Evolutionary conservation across 169 alveolate genomes (phyloP).

Genomic region (Cryptosporidium ubiquitum): DNA sequence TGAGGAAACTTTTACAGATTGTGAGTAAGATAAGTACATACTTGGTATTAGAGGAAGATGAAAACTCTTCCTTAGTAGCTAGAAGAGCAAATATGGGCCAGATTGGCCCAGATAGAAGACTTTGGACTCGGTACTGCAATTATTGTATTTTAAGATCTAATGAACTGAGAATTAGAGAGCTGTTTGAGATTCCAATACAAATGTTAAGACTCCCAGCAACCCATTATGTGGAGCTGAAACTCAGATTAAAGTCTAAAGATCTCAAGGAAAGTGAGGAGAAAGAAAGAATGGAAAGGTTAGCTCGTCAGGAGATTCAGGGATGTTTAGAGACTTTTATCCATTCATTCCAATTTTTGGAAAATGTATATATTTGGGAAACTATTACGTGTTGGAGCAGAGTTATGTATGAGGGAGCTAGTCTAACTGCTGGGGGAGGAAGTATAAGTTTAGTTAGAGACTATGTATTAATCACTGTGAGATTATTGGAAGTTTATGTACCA

Average conservation of each 20-base stretch:
- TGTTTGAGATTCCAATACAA: slow-evolving; percentile 68
- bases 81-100: slow-evolving; percentile 4
- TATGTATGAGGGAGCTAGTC: slow-evolving; percentile 40
- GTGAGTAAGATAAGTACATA: slow-evolving; percentile 3
- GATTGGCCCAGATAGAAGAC: slow-evolving; percentile 36
- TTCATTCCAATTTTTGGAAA: slow-evolving; percentile 24
- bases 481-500: slow-evolving; percentile 38
- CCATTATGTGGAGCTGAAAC: slow-evolving; percentile 42
- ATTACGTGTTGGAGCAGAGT: slow-evolving; percentile 61
- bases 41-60: slow-evolving; percentile 6
- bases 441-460: slow-evolving; percentile 41
- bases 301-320: slow-evolving; percentile 64
- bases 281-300: slow-evolving; percentile 66
- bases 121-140: slow-evolving; percentile 66
- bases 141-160: slow-evolving; percentile 56
- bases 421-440: slow-evolving; percentile 2
- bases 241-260: slow-evolving; percentile 18
- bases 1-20: slow-evolving; percentile 5
- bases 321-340: slow-evolving; percentile 54
- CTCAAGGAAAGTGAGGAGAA: background rate
- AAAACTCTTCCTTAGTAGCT: background rate
- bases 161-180: slow-evolving; percentile 31
- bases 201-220: slow-evolving; percentile 71
- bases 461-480: slow-evolving; percentile 24
- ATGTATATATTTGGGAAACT: slow-evolving; percentile 24